Conservation (phyloP, 495 filamentous ascomycete genomes). For the Penicillium ochrochloron region DNA sequence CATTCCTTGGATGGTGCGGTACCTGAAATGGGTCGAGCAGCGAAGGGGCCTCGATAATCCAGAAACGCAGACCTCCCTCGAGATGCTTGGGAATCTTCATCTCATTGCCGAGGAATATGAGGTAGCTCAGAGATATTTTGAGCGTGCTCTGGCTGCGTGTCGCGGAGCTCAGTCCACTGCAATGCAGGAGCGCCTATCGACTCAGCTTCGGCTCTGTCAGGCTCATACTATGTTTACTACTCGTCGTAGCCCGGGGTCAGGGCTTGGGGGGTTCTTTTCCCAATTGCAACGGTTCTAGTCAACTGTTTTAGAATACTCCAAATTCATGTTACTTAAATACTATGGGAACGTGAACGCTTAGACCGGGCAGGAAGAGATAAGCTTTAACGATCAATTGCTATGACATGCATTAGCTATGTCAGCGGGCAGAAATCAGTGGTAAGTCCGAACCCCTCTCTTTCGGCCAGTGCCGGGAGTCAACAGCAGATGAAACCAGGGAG, state of each 20-base stretch:
- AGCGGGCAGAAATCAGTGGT: too few species aligned
- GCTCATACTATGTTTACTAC: constrained; percentile 31
- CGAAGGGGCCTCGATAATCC: constrained; percentile 31
- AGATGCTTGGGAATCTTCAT: constrained; percentile 37
- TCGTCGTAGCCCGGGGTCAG: constrained; percentile 13
- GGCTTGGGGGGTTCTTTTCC: constrained; percentile 26
- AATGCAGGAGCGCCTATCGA: constrained; percentile 20
- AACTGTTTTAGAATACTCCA: neutral
- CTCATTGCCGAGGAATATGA: constrained; percentile 31
- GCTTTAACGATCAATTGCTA: too few species aligned
- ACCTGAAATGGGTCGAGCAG: constrained; percentile 37
- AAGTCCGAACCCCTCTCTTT: too few species aligned
- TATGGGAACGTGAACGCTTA: too few species aligned
- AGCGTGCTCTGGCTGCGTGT: constrained; percentile 28
- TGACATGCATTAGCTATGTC: too few species aligned
- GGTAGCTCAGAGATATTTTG: constrained; percentile 38
- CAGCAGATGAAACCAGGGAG: too few species aligned
- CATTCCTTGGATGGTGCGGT: constrained; percentile 39
- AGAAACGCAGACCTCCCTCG: constrained; percentile 32
- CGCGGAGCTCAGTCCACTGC: constrained; percentile 14
- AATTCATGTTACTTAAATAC: neutral
- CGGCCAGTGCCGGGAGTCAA: too few species aligned
- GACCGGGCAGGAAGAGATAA: too few species aligned
- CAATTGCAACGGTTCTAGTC: constrained; percentile 27
- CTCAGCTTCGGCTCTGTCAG: constrained; percentile 34